Evolutionary conservation across 2,329 filamentous ascomycete species (phyloP), one percentile per base, ranked within the genome.

Genomic region (Nemania bipapillata): DNA sequence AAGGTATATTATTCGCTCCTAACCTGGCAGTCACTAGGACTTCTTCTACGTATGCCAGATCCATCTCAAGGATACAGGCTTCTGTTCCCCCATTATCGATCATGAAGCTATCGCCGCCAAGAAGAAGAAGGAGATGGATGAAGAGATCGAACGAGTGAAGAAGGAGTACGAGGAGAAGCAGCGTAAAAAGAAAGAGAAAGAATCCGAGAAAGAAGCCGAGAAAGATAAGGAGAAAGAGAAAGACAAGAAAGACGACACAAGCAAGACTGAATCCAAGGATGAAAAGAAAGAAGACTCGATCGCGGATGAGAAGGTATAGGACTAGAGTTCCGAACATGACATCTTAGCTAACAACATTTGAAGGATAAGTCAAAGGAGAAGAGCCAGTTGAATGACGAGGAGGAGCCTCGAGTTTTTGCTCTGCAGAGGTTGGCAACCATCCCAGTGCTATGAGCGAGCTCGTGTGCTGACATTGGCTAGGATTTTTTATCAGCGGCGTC

Each of bases 11-110:
- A 37, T 28, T n/a, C n/a, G n/a, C 58, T 47, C 30, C 65, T 64
- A 40, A 74, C 71, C 17, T 47, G n/a, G 32, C 28, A 60, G 42
- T 24, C 28, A 5, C 8, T 70, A 85, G 85, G 94, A 97, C 78
- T 96, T 94, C 81, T 98, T 99, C 83, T 97, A 96, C 78, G 88
- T 96, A 52, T 99, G 96, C 75, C 86, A 90, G 5, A 84, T 86
- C 35, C 96, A 99, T 80, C 83, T 98, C 8, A 92, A 91, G 76
- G 96, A 98, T 77, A 85, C 84, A 35, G 89, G 91, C 47, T 98
- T 97, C 79, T 95, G 92, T 77, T 84, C 86, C 75, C 90, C 92
- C 68, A 90, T 91, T 68, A 85, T 92, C 68, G 91, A 94, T 75
- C 87, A 89, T 60, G 90, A 87, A 71, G 83, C 90, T 68, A 76